Conservation (phyloP, 2,329 filamentous ascomycete genomes). For the Fusarium papillatum region DNA sequence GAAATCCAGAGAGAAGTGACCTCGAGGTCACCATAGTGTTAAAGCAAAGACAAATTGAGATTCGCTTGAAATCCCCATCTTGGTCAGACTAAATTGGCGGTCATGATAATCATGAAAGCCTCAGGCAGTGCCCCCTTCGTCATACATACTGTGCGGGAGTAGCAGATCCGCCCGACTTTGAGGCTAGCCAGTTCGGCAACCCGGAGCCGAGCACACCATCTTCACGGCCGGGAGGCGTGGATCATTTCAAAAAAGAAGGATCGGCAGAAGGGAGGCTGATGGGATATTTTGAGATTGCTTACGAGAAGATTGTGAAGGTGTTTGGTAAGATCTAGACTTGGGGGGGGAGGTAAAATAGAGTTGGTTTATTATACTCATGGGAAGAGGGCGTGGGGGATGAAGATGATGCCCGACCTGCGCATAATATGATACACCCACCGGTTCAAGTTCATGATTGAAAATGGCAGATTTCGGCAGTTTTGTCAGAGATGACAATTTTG, state of each 20-base stretch:
- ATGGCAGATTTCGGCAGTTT: background rate
- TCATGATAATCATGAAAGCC: background rate
- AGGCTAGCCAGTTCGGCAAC: constrained; percentile 18
- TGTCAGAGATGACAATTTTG: background rate
- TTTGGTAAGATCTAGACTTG: background rate
- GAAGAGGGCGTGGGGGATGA: background rate
- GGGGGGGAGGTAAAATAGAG: background rate
- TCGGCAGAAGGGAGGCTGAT: constrained; percentile 5
- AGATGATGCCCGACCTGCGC: background rate
- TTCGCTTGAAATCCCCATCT: background rate
- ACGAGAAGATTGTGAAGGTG: constrained; percentile 1
- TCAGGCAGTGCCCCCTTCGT: constrained; percentile 2
- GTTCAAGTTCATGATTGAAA: background rate
- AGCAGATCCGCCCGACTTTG: background rate
- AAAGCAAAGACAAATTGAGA: background rate
- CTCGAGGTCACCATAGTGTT: background rate
- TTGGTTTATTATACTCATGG: background rate
- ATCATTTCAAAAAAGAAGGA: constrained; percentile 5
- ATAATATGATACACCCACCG: background rate
- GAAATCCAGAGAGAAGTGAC: background rate
- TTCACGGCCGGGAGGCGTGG: background rate
- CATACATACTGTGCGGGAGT: background rate
- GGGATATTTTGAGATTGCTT: constrained; percentile 13
- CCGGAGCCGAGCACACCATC: constrained; percentile 32
- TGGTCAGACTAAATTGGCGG: background rate